Percentiles rank a stretch among this genome's conserved stretches.
Conservation (phyloP, 2,329 filamentous ascomycete genomes). For the Stenocarpella maydis region DNA sequence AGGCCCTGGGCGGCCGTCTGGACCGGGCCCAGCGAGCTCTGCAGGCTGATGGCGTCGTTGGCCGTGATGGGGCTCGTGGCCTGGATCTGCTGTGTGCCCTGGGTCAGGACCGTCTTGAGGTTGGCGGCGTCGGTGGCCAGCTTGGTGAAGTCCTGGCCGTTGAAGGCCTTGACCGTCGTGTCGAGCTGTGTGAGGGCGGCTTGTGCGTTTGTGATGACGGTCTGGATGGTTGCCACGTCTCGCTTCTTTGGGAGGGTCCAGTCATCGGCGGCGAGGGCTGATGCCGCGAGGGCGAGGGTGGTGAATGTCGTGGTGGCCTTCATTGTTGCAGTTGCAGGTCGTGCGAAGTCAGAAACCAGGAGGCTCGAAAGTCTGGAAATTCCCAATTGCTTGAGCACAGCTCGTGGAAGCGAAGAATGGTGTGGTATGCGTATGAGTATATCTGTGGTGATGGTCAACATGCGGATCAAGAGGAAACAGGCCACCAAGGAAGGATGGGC, state of each 20-base stretch:
- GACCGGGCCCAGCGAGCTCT: slow-evolving; percentile 36
- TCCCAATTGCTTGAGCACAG: background rate
- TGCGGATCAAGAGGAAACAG: slow-evolving; percentile 4
- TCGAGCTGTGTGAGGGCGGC: slow-evolving; percentile 42
- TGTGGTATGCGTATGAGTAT: background rate
- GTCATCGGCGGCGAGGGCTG: slow-evolving; percentile 36
- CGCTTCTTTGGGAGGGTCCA: slow-evolving; percentile 37
- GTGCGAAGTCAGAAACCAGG: background rate
- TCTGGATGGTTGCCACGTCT: slow-evolving; percentile 39
- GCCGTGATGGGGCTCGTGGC: slow-evolving; percentile 27
- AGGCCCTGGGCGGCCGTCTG: slow-evolving; percentile 41
- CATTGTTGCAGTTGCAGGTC: slow-evolving; percentile 36
- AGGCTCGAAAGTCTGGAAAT: background rate
- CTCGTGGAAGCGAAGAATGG: background rate
- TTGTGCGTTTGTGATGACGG: slow-evolving; percentile 39
- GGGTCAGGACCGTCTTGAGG: slow-evolving; percentile 38
- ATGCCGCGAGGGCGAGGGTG: slow-evolving; percentile 40
- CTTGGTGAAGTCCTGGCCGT: slow-evolving; percentile 37
- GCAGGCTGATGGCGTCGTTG: slow-evolving; percentile 36
- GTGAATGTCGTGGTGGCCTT: slow-evolving; percentile 28
- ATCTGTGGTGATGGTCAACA: slow-evolving; percentile 21
- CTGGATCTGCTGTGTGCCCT: slow-evolving; percentile 27
- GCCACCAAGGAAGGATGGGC: background rate
- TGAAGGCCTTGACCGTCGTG: slow-evolving; percentile 42
- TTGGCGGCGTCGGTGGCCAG: slow-evolving; percentile 39